These are phyloP conservation scores for Phanerodontia chrysosporium DNA, from an alignment of 768 basidiomycete genomes.

Conservation along the genomic window DNA sequence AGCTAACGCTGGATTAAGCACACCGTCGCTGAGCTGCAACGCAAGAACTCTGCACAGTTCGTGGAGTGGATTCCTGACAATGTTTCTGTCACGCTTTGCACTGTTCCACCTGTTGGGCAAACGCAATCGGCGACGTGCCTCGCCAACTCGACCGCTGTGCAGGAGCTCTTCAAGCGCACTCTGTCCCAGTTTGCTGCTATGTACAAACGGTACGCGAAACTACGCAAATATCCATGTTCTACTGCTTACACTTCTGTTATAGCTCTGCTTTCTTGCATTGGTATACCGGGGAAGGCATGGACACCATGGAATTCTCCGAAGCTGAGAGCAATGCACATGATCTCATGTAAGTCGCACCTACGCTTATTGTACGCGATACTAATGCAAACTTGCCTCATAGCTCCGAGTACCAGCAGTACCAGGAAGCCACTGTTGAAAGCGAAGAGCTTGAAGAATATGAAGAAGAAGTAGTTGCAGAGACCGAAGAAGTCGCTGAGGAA, in stretches of 20 bases:
- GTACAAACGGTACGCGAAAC: constrained; percentile 75
- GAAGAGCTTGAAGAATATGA: constrained; percentile 35
- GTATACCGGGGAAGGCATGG: constrained; percentile 91
- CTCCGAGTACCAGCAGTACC: constrained; percentile 87
- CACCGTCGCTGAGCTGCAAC: constrained; percentile 69
- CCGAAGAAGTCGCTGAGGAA: constrained; percentile 12
- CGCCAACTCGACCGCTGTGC: constrained; percentile 77
- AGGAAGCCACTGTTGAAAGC: constrained; percentile 49
- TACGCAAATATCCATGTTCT: too few species aligned
- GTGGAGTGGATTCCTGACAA: constrained; percentile 96
- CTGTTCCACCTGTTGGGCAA: constrained; percentile 80
- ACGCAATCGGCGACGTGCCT: constrained; percentile 68
- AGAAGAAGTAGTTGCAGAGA: constrained; percentile 25
- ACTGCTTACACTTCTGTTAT: background rate
- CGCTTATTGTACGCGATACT: background rate
- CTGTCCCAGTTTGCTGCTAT: constrained; percentile 71
- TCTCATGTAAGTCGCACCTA: constrained; percentile 58
- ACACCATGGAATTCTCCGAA: constrained; percentile 79
- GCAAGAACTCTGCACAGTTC: constrained; percentile 68
- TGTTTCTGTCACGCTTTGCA: constrained; percentile 78
- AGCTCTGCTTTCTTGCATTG: constrained; percentile 80
- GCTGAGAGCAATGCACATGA: constrained; percentile 82
- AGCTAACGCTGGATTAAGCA: constrained; percentile 36
- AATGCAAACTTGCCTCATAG: constrained; percentile 31
- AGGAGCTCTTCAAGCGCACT: constrained; percentile 80